A percentile compares a stretch with the other conserved stretches of the same genome.
Evolutionary conservation across 495 filamentous ascomycete genomes (phyloP).

Genomic region (Aspergillus cristatus): DNA sequence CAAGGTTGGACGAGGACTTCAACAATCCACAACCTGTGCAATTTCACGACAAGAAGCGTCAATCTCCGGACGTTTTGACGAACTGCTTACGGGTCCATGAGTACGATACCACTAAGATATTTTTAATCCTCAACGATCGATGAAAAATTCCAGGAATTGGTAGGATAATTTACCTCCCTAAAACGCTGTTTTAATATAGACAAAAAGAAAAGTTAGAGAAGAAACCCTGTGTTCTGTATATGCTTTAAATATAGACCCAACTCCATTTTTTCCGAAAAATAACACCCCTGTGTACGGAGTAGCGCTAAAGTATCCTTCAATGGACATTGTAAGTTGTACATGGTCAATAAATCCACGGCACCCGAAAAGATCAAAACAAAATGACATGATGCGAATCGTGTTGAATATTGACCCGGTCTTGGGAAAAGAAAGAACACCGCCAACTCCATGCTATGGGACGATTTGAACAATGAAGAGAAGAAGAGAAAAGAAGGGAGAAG

Average conservation of each 20-base stretch:
- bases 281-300: no score
- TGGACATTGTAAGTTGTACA: no score
- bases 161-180: no score
- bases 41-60: background rate
- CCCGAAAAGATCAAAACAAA: no score
- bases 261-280: no score
- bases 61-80: background rate
- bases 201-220: constrained; percentile 2
- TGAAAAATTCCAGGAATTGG: no score
- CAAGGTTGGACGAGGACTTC: background rate
- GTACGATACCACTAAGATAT: background rate
- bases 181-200: background rate
- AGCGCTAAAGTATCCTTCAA: no score
- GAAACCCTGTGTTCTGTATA: background rate
- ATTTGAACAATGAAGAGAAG: constrained; percentile 1
- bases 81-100: background rate
- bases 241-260: no score
- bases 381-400: no score
- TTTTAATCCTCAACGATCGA: background rate
- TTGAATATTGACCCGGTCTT: no score
- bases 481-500: constrained; percentile 1
- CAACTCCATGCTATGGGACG: constrained; percentile 17
- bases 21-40: background rate
- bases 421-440: constrained; percentile 5
- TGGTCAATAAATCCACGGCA: no score